Conservation (phyloP, 805 yeast genomes). For the Candida ficus region DNA sequence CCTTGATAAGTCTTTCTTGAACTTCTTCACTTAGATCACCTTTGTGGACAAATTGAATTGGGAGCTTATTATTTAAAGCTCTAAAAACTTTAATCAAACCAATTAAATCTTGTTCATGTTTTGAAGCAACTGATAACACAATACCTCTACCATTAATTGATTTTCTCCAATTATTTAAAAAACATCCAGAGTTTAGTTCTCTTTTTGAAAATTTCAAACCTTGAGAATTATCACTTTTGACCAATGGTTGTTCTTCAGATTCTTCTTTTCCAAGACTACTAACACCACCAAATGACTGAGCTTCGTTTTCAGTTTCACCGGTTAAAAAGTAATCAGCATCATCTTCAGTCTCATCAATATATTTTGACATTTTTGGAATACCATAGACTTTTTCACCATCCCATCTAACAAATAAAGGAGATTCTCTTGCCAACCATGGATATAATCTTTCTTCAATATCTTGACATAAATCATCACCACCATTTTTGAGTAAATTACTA, state of each 20-base stretch:
- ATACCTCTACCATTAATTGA: conserved; percentile 27
- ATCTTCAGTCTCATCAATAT: conserved; percentile 17
- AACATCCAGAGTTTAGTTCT: conserved; percentile 3
- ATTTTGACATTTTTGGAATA: conserved; percentile 29
- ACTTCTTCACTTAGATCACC: conserved; percentile 31
- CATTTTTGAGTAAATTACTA: not conserved
- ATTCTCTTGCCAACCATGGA: conserved; percentile 30
- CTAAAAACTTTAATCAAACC: conserved; percentile 38
- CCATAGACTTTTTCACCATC: conserved; percentile 28
- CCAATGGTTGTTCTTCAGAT: not conserved
- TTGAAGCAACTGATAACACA: conserved; percentile 29
- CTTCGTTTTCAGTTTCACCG: too few relatives aligned
- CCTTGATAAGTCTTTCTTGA: conserved; percentile 30
- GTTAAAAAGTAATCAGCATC: conserved; percentile 13
- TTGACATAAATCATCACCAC: conserved; percentile 15
- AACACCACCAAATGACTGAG: too few relatives aligned
- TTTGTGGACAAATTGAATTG: conserved; percentile 37
- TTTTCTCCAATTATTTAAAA: conserved; percentile 13
- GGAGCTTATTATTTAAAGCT: conserved; percentile 30
- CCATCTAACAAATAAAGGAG: conserved; percentile 32
- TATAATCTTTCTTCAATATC: conserved; percentile 28
- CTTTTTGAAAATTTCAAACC: too few relatives aligned
- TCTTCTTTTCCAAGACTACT: not conserved
- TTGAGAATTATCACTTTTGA: too few relatives aligned
- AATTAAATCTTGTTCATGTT: conserved; percentile 25